Base-by-base conservation (phyloP, 805 yeast species). In the Danielia reshetovae region DNA sequence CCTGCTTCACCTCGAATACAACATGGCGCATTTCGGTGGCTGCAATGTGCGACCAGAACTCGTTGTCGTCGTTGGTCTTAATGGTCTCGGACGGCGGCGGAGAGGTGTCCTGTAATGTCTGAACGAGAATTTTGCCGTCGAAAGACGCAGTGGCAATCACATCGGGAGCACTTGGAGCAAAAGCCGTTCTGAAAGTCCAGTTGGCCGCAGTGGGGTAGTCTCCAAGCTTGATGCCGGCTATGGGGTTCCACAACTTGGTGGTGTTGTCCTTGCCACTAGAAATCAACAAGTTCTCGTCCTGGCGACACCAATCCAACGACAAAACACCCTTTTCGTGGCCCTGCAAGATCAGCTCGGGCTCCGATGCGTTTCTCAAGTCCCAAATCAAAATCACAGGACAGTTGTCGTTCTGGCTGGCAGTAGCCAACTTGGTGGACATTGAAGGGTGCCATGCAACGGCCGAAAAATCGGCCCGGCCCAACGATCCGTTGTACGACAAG, bases 361-460 rank as follows among this genome's bases (percentile, higher is more conserved):
- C 86, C 52, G 84, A 82, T 18, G 96, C 79, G 57, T 93, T 90
- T 60, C 97, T 78, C 55, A 93, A 72, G 65, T 93, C 97, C 98
- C 98, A 93, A 11, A 90, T 70, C 45, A 87, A 64, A 35, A 93
- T 79, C 21, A 84, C 73, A 9, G 98, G 95, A 32, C 77, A 76
- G 14, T 72, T 67, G 59, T 89, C 97, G 38, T 78, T 75, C 40
- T 82, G 88, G 18, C 93, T 80, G 18, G 95, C 96, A 17, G 97
- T 90, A 18, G 85, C 79, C 39, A 93, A 74, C 55, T 78, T 82
- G 11, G 97, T 90, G 39, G 90, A 78, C 62, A 81, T 81, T 28
- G 74, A 64, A 37, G 99, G 98, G 59, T 93, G 97, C 99, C 99
- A 93, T 39, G 82, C 87, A 10, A 93, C 94, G 40, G 75, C 74